Evolutionary conservation across 2,329 filamentous ascomycete species (phyloP), one percentile per base, ranked within the genome.

Genomic region (Phialophora macrospora): DNA sequence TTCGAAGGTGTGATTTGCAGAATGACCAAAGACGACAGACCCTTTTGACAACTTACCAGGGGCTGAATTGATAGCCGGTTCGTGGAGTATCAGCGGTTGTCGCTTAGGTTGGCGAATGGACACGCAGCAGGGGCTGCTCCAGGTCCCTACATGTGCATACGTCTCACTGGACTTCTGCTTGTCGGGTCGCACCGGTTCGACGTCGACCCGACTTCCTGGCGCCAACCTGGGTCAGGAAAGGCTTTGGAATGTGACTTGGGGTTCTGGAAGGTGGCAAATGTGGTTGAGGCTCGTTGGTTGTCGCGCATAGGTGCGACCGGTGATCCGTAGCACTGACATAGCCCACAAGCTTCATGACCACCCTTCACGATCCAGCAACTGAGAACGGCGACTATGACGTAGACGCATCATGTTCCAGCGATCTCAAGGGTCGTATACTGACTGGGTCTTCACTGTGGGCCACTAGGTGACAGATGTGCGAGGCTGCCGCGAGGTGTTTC

Each of bases 171-270:
- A 51, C 14, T 32, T 24, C 41, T 22, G 26, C 26, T 52, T 34
- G 28, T 28, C 58, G 46, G 58, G 28, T 52, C 58, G 58, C 58
- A 51, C 58, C 58, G 58, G 20, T 60, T 60, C 20, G 48, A 32
- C 46, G 51, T 52, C 22, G 20, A 60, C 46, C 46, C 46, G 24
- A n/a, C 12, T 28, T 17, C 41, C 14, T 34, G 46, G 46, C 11
- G 44, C 30, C 14, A 9, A 52, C 46, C 20, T 41, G 48, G 54
- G 20, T 54, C 48, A 52, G 58, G 58, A 54, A 60, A 52, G 20
- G 20, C 30, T 41, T 12, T n/a, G 9, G 58, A 60, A 52, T 22
- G 30, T 38, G 26, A 52, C 46, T 26, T 51, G 46, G n/a, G 24
- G 11, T 54, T 60, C 58, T 60, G 46, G 58, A 60, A 60, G 46